Base-by-base conservation (phyloP, 192 early-diverging fungal species). In the Spinellus fusiger region DNA sequence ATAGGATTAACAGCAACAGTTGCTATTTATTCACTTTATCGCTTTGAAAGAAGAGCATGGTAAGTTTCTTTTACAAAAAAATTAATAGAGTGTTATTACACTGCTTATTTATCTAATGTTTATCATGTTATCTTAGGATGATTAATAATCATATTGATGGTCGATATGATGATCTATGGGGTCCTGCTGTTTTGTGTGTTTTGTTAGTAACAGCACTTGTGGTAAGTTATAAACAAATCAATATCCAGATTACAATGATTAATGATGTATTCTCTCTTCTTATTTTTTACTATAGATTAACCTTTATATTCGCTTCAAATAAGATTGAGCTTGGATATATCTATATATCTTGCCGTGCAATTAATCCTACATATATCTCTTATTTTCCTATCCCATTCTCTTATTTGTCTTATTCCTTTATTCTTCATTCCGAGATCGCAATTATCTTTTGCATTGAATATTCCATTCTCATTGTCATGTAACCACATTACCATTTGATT, bases 161-260 rank as follows among this genome's bases (percentile, higher is more conserved):
- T 13, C 85, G 86, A 5, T 92, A 92, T 66, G 90, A 93, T 63
- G 89, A 93, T 64, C 61, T 81, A n/a, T 66, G 79, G 49, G 88
- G 88, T 20, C 90, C 90, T 12, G 86, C 86, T 2, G 56, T 89
- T 20, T 71, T 93, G 50, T 87, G 87, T 64, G 62, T 83, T 40
- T 77, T 86, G 52, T 73, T 93, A 55, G 71, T 90, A 23, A 59
- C 62, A 12, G 85, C 85, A 3, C 77, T 90, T 25, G 56, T 71
- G 34, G 69, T 71, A 55, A 65, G 64, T 49, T 56, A 16, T 61
- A 56, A 28, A 32, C 13, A 29, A 48, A 31, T 32, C 28, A 13
- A 15, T 47, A 18, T 40, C 25, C 47, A 44, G 23, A 27, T 46
- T 26, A 58, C 16, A 59, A 27, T 22, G 44, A 60, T 38, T 22